A percentile compares a stretch with the other conserved stretches of the same genome.
phyloP scores from a whole-genome alignment of 2,329 filamentous ascomycete species.

The Decorospora gaudefroyi region DNA sequence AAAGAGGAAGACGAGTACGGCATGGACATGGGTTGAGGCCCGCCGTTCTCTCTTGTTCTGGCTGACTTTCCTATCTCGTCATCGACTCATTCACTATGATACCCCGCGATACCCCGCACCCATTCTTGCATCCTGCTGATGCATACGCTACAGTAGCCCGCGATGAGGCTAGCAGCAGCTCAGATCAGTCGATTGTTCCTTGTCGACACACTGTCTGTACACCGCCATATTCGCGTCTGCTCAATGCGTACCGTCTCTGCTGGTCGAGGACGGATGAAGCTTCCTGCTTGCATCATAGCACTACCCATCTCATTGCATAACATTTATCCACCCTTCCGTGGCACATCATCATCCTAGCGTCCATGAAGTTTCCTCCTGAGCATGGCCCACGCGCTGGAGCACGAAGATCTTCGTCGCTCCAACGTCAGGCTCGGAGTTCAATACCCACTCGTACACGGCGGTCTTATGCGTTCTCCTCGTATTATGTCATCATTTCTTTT shows the following conservation, averaged over 20 bases:
- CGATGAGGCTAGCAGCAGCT: conserved; percentile 8
- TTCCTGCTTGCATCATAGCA: conserved; percentile 29
- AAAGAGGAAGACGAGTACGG: conserved; percentile 92
- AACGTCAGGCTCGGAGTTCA: neutral
- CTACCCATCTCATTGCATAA: conserved; percentile 41
- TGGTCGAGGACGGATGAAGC: conserved; percentile 39
- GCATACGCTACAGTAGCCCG: conserved; percentile 26
- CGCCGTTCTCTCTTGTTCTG: conserved; percentile 9
- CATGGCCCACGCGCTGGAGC: conserved; percentile 11
- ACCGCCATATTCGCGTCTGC: conserved; percentile 1
- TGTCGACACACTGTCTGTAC: neutral
- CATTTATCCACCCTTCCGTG: conserved; percentile 23
- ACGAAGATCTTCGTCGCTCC: conserved; percentile 3
- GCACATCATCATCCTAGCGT: conserved; percentile 26
- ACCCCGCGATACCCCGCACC: conserved; percentile 45
- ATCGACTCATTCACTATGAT: conserved; percentile 40
- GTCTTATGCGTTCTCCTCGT: neutral
- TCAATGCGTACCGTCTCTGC: conserved; percentile 37
- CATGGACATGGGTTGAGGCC: conserved; percentile 65
- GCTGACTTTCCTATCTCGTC: conserved; percentile 18
- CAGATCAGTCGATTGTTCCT: conserved; percentile 7
- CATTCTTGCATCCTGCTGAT: conserved; percentile 37
- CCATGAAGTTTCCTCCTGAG: conserved; percentile 17
- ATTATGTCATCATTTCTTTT: neutral
- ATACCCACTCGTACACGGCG: neutral